Evolutionary conservation across 805 yeast genomes (phyloP).

Genomic region (Nematodospora valgi): DNA sequence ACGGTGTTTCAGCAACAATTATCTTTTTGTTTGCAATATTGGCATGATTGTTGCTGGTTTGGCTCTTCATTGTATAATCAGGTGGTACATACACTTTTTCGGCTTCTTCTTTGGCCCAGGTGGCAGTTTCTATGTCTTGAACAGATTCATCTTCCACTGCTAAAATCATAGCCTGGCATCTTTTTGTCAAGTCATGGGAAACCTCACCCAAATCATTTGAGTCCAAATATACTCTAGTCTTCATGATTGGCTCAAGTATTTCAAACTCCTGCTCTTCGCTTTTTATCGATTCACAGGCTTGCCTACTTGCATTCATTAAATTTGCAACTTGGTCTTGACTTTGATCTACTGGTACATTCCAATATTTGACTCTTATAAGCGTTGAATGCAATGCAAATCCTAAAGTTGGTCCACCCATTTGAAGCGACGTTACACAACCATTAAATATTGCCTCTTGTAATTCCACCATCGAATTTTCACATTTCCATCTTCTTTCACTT

Average conservation of each 20-base stretch:
- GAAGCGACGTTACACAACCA: conserved; percentile 60
- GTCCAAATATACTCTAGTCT: conserved; percentile 59
- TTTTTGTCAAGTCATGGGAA: conserved; percentile 76
- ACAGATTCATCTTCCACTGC: conserved; percentile 65
- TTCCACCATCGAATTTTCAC: conserved; percentile 42
- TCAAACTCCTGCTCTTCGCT: conserved; percentile 35
- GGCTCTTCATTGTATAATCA: conserved; percentile 56
- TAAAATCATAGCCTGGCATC: conserved; percentile 70
- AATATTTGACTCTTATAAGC: conserved; percentile 48
- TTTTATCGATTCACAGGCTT: conserved; percentile 28
- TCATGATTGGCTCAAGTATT: conserved; percentile 86
- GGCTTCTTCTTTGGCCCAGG: conserved; percentile 55
- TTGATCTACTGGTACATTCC: conserved; percentile 55
- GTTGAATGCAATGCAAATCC: conserved; percentile 59
- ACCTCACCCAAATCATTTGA: conserved; percentile 79
- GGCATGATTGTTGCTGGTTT: neutral
- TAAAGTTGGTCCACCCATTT: conserved; percentile 62
- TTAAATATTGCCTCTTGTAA: conserved; percentile 53
- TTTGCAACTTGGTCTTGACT: conserved; percentile 22
- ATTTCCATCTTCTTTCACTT: conserved; percentile 48
- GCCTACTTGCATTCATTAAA: conserved; percentile 42
- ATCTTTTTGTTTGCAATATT: conserved; percentile 45
- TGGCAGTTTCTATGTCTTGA: conserved; percentile 31
- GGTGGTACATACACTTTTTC: conserved; percentile 67
- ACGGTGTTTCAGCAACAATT: conserved; percentile 78